Evolutionary conservation across 352 stramenopile genomes (phyloP).

Genomic region (Pythium pyrilobum): DNA sequence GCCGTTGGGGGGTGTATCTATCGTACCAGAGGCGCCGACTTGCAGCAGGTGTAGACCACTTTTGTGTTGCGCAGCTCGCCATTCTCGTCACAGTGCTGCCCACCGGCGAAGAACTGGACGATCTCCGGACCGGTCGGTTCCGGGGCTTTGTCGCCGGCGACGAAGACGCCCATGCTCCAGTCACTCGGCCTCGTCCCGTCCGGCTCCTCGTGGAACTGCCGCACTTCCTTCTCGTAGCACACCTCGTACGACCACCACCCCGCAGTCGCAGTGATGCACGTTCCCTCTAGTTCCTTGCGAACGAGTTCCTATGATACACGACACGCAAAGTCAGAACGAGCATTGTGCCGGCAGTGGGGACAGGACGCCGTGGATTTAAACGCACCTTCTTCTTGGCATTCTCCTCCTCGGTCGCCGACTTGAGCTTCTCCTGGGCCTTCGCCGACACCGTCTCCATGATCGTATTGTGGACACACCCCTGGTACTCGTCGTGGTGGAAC

Average conservation of each 20-base stretch:
- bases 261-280: conserved; percentile 49
- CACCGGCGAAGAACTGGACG: conserved; percentile 64
- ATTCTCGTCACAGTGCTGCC: conserved; percentile 83
- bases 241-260: conserved; percentile 87
- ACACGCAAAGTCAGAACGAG: not conserved
- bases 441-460: conserved; percentile 45
- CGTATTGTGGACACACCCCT: conserved; percentile 62
- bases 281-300: conserved; percentile 38
- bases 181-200: conserved; percentile 67
- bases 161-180: conserved; percentile 80
- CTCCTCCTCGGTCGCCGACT: conserved; percentile 25
- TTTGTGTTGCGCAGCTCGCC: conserved; percentile 62
- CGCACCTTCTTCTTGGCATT: conserved; percentile 16
- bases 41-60: conserved; percentile 79
- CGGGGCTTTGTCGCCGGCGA: conserved; percentile 22
- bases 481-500: conserved; percentile 76
- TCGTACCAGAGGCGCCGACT: conserved; percentile 40
- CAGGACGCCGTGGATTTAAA: not conserved
- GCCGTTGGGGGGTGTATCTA: too few species aligned
- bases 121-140: conserved; percentile 35
- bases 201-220: conserved; percentile 74
- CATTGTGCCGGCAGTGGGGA: not conserved
- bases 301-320: conserved; percentile 27
- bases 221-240: conserved; percentile 77
- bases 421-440: conserved; percentile 32